Percentiles rank a stretch among this genome's conserved stretches.
Evolutionary conservation across 1,284 basidiomycete species (phyloP).

Genomic region (Tilletia caries): DNA sequence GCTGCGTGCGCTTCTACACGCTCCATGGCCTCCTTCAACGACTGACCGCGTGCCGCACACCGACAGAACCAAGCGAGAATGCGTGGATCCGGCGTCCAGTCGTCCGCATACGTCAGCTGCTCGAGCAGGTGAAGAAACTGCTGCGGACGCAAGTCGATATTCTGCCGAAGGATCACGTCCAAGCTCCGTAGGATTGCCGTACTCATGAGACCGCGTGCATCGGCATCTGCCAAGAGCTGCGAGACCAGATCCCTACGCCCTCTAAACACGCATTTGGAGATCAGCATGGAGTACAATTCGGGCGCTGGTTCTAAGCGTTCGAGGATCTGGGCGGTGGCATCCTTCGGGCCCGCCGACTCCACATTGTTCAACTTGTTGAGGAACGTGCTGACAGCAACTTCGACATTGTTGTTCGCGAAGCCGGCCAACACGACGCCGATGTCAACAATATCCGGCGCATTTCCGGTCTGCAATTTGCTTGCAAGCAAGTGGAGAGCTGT

Average conservation of each 20-base stretch:
- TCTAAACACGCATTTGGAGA: slow-evolving; percentile 1
- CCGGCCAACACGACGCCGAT: slow-evolving; percentile 7
- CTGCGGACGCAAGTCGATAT: slow-evolving; percentile 8
- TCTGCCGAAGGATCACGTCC: slow-evolving; percentile 9
- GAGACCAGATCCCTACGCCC: background rate
- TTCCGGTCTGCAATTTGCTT: background rate
- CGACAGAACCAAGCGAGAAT: slow-evolving; percentile 9
- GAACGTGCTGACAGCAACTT: background rate
- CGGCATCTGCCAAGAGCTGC: background rate
- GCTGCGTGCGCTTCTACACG: background rate
- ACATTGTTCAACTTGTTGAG: background rate
- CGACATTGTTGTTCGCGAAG: background rate
- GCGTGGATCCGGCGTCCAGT: slow-evolving; percentile 3
- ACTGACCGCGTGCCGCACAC: slow-evolving; percentile 2
- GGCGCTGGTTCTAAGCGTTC: background rate
- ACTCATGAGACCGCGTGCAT: background rate
- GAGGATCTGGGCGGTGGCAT: background rate
- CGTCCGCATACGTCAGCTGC: background rate
- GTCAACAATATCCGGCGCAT: background rate
- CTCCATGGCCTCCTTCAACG: slow-evolving; percentile 10
- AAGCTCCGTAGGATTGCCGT: background rate
- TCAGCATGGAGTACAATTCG: slow-evolving; percentile 3
- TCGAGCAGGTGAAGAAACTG: background rate
- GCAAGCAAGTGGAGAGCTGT: background rate
- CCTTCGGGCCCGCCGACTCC: background rate